Evolutionary conservation across 345 rosid genomes (phyloP).

Genomic region (Eucalyptus cloeziana): DNA sequence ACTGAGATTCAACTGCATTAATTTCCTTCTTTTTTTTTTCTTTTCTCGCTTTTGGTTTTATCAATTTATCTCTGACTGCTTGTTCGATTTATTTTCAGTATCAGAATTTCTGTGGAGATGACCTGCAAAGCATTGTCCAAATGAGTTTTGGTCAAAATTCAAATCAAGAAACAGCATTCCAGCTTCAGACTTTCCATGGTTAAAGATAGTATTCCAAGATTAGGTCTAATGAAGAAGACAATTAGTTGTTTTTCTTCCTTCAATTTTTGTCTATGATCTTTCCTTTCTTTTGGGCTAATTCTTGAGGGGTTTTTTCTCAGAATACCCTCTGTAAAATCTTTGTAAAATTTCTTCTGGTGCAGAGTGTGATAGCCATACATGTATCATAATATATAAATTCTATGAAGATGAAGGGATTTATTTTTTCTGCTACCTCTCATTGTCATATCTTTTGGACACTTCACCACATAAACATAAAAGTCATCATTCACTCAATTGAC

Average conservation of each 20-base stretch:
- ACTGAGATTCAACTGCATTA: background rate
- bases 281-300: background rate
- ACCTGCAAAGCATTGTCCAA: conserved; percentile 64
- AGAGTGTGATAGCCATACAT: conserved; percentile 9
- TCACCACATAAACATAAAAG: background rate
- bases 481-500: background rate
- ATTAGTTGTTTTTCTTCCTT: background rate
- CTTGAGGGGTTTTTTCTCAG: conserved; percentile 3
- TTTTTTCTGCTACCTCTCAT: background rate
- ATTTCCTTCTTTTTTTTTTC: background rate
- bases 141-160: conserved; percentile 60
- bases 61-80: background rate
- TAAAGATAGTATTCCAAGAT: background rate
- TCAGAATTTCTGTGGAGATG: conserved; percentile 50
- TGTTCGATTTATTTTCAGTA: conserved; percentile 10
- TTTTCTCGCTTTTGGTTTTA: background rate
- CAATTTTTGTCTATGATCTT: background rate
- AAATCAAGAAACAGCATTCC: conserved; percentile 8
- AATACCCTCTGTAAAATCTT: background rate
- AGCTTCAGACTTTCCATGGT: conserved; percentile 21
- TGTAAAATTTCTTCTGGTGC: conserved; percentile 25
- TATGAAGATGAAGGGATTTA: conserved; percentile 5
- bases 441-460: background rate
- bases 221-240: background rate
- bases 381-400: conserved; percentile 19